phyloP scores from a whole-genome alignment of 108 stramenopile genomes.

The Aurantiochytrium sp. region DNA sequence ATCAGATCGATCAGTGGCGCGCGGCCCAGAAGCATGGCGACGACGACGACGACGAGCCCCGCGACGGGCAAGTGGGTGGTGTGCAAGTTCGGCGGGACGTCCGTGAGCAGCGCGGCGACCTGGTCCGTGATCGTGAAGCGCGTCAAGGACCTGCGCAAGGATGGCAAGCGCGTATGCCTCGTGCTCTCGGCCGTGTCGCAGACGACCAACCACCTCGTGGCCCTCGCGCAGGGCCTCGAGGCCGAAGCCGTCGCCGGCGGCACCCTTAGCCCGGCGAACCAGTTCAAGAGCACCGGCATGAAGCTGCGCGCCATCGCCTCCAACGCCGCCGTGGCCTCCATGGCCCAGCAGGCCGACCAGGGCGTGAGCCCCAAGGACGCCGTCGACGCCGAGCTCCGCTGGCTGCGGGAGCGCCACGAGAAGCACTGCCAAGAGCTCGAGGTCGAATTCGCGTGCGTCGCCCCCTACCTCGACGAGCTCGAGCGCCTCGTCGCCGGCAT shows the following conservation, averaged over 20 bases:
- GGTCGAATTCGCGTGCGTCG: background rate
- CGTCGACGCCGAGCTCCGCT: background rate
- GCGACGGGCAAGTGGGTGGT: background rate
- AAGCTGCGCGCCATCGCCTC: background rate
- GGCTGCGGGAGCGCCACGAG: background rate
- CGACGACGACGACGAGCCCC: background rate
- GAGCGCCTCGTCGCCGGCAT: background rate
- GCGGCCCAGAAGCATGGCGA: background rate
- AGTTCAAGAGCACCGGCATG: background rate
- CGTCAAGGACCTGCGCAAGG: background rate
- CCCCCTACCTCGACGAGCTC: constrained; percentile 9
- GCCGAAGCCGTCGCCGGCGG: background rate
- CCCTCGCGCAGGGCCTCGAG: background rate
- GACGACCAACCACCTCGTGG: constrained; percentile 11
- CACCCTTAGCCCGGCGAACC: background rate
- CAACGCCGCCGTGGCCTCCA: background rate
- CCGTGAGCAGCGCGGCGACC: background rate
- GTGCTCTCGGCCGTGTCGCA: constrained; percentile 27
- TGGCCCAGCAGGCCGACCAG: background rate
- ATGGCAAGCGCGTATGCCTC: background rate
- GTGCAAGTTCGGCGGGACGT: constrained; percentile 34
- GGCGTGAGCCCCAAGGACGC: background rate
- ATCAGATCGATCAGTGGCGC: too few species aligned
- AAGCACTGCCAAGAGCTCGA: background rate
- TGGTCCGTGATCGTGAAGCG: constrained; percentile 17